Evolutionary conservation across 2,329 filamentous ascomycete species (phyloP).

Genomic region (Incumbomyces lentus): DNA sequence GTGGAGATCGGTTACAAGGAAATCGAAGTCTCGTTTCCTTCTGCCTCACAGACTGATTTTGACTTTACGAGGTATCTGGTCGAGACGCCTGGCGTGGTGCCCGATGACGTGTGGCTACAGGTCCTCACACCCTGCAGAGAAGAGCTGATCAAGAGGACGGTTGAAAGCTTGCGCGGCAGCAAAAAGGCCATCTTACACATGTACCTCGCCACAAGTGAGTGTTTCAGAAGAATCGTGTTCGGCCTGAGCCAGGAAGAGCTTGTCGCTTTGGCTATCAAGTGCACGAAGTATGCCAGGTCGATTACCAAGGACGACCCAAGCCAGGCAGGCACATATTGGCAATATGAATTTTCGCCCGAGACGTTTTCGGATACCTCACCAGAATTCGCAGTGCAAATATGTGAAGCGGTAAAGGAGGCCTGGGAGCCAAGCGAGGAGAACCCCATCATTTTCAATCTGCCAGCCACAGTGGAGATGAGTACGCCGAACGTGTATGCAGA

Average conservation of each 20-base stretch:
- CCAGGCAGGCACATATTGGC: slow-evolving; percentile 46
- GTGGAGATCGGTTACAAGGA: slow-evolving; percentile 90
- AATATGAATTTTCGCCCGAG: slow-evolving; percentile 41
- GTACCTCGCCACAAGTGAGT: slow-evolving; percentile 91
- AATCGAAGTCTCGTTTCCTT: slow-evolving; percentile 93
- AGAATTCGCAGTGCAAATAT: slow-evolving; percentile 73
- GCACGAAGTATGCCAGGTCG: slow-evolving; percentile 73
- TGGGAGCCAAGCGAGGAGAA: slow-evolving; percentile 71
- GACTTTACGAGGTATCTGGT: slow-evolving; percentile 84
- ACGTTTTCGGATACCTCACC: slow-evolving; percentile 81
- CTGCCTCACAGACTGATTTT: slow-evolving; percentile 88
- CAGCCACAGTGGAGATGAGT: slow-evolving; percentile 88
- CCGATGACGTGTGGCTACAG: slow-evolving; percentile 84
- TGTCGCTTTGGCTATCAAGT: slow-evolving; percentile 71
- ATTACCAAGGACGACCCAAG: slow-evolving; percentile 72
- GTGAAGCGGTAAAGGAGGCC: slow-evolving; percentile 84
- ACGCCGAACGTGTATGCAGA: slow-evolving; percentile 95
- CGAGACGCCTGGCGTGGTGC: slow-evolving; percentile 70
- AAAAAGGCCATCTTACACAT: slow-evolving; percentile 94
- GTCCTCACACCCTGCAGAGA: slow-evolving; percentile 85
- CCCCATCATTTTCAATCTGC: slow-evolving; percentile 92
- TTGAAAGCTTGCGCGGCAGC: slow-evolving; percentile 76
- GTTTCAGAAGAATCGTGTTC: slow-evolving; percentile 88
- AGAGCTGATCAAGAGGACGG: slow-evolving; percentile 80
- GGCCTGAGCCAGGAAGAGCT: slow-evolving; percentile 73